Percentiles rank a stretch among this genome's conserved stretches.
These are phyloP conservation scores for Calcarisporium arbuscula DNA, from an alignment of 2,329 filamentous ascomycete genomes.

Conservation along the genomic window DNA sequence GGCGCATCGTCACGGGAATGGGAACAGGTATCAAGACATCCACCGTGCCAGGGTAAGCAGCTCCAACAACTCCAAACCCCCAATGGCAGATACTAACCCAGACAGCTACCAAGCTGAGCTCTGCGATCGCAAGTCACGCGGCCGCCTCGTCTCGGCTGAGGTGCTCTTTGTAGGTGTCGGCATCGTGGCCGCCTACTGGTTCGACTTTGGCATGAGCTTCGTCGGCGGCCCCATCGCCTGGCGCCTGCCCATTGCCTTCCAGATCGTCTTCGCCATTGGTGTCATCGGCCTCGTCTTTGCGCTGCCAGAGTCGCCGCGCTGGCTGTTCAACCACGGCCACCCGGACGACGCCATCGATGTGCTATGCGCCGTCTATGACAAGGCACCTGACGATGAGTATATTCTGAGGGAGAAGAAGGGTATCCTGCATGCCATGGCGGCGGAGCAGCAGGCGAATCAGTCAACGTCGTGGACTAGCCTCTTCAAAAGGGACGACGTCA, in stretches of 20 bases:
- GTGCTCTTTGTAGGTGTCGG: conserved; percentile 32
- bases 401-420: conserved; percentile 26
- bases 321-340: conserved; percentile 30
- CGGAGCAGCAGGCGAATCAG: conserved; percentile 28
- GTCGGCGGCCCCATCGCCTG: conserved; percentile 18
- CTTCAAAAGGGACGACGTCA: conserved; percentile 34
- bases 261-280: conserved; percentile 27
- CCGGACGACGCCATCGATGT: conserved; percentile 28
- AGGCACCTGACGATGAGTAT: conserved; percentile 25
- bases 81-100: too few species aligned
- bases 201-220: conserved; percentile 26
- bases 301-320: conserved; percentile 34
- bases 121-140: conserved; percentile 43
- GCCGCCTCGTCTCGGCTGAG: conserved; percentile 45
- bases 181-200: conserved; percentile 36
- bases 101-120: conserved; percentile 28
- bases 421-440: conserved; percentile 35
- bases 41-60: conserved; percentile 34
- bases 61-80: too few species aligned
- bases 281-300: conserved; percentile 26
- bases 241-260: conserved; percentile 22
- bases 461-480: conserved; percentile 33
- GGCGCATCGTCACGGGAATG: conserved; percentile 42
- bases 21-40: conserved; percentile 37
- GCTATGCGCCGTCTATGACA: conserved; percentile 33